Conservation (phyloP, 1,284 basidiomycete genomes). For the Cryptococcus maquisensis region DNA sequence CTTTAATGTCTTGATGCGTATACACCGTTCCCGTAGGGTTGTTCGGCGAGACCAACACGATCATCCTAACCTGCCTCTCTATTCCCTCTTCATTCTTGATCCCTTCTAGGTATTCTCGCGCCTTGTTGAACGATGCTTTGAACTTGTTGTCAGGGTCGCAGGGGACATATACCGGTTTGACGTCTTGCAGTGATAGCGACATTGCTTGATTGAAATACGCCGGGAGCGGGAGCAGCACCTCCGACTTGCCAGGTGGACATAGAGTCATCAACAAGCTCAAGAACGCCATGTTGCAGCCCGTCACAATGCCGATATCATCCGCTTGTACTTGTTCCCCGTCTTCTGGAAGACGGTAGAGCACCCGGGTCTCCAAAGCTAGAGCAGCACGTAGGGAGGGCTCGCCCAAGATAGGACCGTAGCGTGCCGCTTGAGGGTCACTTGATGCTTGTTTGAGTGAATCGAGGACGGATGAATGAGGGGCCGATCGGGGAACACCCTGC, state of each 20-base stretch:
- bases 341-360: slow-evolving; percentile 54
- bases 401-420: slow-evolving; percentile 67
- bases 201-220: slow-evolving; percentile 83
- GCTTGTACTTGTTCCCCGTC: slow-evolving; percentile 1
- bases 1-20: slow-evolving; percentile 57
- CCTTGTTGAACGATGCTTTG: slow-evolving; percentile 53
- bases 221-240: slow-evolving; percentile 72
- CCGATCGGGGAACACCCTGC: slow-evolving; percentile 64
- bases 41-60: slow-evolving; percentile 60
- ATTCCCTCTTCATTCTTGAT: not conserved
- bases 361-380: slow-evolving; percentile 63
- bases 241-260: slow-evolving; percentile 63
- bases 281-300: slow-evolving; percentile 51
- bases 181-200: slow-evolving; percentile 63
- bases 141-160: slow-evolving; percentile 60
- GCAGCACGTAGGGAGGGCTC: slow-evolving; percentile 58
- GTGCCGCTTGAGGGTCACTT: slow-evolving; percentile 52
- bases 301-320: slow-evolving; percentile 31
- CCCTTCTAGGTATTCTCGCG: slow-evolving; percentile 22
- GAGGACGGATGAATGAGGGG: slow-evolving; percentile 59
- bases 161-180: slow-evolving; percentile 62
- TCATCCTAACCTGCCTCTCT: slow-evolving; percentile 54
- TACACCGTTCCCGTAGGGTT: slow-evolving; percentile 75
- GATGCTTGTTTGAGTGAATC: slow-evolving; percentile 55
- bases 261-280: slow-evolving; percentile 51